Evolutionary conservation across 1,284 basidiomycete species (phyloP).

Genomic region (Wolfiporia cocos): DNA sequence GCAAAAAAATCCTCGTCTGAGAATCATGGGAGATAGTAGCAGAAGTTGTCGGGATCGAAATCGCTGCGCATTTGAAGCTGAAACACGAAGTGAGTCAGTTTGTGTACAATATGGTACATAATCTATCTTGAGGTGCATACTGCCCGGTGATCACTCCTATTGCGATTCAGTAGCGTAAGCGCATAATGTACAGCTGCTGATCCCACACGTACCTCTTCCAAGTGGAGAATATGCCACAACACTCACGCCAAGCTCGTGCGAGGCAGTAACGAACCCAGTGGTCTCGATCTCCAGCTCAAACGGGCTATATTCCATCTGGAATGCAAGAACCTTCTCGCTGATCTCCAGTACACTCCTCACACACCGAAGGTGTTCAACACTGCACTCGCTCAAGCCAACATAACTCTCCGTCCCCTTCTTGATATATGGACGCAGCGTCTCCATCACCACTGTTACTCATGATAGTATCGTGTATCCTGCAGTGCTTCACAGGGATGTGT

Average conservation of each 20-base stretch:
- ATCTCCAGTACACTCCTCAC: conserved; percentile 35
- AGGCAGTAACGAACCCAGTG: conserved; percentile 23
- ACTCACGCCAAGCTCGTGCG: conserved; percentile 25
- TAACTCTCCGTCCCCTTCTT: conserved; percentile 32
- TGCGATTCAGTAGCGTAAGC: not conserved
- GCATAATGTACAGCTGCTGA: too few species aligned
- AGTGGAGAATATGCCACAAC: conserved; percentile 38
- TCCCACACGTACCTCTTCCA: conserved; percentile 31
- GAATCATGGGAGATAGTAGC: not conserved
- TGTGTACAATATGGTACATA: not conserved
- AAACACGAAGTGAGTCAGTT: not conserved
- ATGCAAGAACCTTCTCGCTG: conserved; percentile 18
- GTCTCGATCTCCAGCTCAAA: conserved; percentile 32
- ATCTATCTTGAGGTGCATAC: too few species aligned
- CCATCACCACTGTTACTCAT: not conserved
- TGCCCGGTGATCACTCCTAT: not conserved
- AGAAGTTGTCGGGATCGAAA: not conserved
- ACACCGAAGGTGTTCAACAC: conserved; percentile 34
- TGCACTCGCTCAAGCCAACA: conserved; percentile 38
- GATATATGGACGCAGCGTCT: not conserved
- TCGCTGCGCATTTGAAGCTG: not conserved
- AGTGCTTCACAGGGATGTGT: not conserved
- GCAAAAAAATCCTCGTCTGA: conserved; percentile 1
- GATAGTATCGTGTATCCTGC: too few species aligned
- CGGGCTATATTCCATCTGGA: conserved; percentile 40